Evolutionary conservation across 139 green algal species (phyloP).

Genomic region (Micromonas commoda): DNA sequence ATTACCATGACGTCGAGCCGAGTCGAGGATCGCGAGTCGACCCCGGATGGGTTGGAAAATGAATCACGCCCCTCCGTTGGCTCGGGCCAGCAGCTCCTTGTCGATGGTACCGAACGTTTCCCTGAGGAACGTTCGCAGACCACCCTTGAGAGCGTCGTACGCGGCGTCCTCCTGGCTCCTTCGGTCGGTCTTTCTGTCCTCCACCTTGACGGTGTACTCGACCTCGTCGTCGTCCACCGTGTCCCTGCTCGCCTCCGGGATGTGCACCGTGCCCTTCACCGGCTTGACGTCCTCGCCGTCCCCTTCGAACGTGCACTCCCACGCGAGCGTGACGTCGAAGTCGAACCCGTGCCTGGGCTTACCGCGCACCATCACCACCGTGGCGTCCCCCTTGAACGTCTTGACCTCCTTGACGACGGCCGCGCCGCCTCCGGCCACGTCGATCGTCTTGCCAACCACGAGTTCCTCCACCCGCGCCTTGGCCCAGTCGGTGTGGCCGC

Average conservation of each 20-base stretch:
- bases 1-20: too few relatives aligned
- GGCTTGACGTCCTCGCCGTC: neutral
- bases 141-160: neutral
- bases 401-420: neutral
- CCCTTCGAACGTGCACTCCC: neutral
- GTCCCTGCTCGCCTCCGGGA: constrained; percentile 5
- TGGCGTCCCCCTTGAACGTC: neutral
- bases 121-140: neutral
- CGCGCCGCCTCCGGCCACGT: neutral
- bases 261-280: neutral
- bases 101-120: neutral
- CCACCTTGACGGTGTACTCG: neutral
- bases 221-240: constrained; percentile 7
- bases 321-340: constrained; percentile 10
- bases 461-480: neutral
- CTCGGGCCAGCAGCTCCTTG: neutral
- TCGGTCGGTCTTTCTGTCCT: neutral
- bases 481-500: neutral
- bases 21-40: too few relatives aligned
- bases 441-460: neutral
- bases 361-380: neutral
- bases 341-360: constrained; percentile 14
- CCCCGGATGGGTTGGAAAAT: neutral
- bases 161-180: neutral
- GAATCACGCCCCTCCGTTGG: neutral